These are phyloP conservation scores for Fusarium tjaetaba DNA, from an alignment of 2,329 filamentous ascomycete genomes.

Conservation along the genomic window DNA sequence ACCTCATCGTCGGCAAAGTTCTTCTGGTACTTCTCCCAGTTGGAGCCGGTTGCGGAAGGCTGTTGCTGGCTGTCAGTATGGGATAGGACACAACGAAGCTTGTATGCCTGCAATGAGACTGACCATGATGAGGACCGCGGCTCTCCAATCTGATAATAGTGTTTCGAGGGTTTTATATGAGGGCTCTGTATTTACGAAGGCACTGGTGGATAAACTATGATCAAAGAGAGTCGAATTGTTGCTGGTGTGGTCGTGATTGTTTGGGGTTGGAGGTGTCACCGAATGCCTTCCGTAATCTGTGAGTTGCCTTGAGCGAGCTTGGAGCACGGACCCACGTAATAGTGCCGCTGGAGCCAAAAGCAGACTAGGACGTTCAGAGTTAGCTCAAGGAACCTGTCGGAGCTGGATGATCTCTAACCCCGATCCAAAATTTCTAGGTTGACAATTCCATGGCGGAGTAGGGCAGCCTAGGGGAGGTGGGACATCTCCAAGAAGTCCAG, in stretches of 20 bases:
- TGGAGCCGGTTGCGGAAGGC: conserved; percentile 92
- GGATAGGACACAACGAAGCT: conserved; percentile 9
- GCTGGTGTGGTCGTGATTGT: conserved; percentile 39
- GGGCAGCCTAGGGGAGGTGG: conserved; percentile 51
- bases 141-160: conserved; percentile 18
- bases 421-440: conserved; percentile 54
- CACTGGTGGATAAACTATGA: conserved; percentile 10
- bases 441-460: conserved; percentile 49
- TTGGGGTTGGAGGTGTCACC: conserved; percentile 47
- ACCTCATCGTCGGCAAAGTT: conserved; percentile 95
- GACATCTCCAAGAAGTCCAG: conserved; percentile 50
- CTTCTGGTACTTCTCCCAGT: conserved; percentile 99
- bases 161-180: neutral
- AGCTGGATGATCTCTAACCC: conserved; percentile 53
- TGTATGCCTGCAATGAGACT: conserved; percentile 33
- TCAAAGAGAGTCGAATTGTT: conserved; percentile 17
- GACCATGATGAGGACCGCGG: conserved; percentile 56
- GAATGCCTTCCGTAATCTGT: conserved; percentile 54
- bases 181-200: neutral
- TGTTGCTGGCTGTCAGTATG: conserved; percentile 55
- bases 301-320: conserved; percentile 55
- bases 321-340: conserved; percentile 45
- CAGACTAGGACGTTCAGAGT: conserved; percentile 39
- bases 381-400: conserved; percentile 44
- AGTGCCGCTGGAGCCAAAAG: neutral